These are phyloP conservation scores for Neurospora tetrasperma DNA, from an alignment of 495 filamentous ascomycete species.

Conservation along the genomic window DNA sequence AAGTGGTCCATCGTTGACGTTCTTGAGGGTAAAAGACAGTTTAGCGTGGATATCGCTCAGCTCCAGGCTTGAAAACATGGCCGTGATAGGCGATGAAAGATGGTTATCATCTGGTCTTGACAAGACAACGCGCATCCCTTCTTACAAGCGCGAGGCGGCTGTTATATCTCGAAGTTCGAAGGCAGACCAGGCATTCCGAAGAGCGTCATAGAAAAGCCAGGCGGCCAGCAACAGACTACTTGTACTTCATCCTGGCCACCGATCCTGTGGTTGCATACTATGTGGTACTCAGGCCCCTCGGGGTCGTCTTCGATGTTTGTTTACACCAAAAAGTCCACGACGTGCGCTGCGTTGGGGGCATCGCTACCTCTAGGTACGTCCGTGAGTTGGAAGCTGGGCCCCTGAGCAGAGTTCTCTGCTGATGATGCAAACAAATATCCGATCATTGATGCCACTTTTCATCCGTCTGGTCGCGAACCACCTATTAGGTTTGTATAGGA, in stretches of 20 bases:
- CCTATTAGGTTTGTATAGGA: too few species aligned
- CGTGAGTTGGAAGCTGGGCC: too few species aligned
- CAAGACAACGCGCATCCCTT: background rate
- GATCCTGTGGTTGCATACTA: too few species aligned
- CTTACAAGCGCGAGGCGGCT: background rate
- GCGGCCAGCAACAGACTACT: background rate
- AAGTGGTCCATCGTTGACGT: background rate
- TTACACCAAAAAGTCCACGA: too few species aligned
- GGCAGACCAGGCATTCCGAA: background rate
- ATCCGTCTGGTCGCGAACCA: too few species aligned
- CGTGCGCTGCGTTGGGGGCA: too few species aligned
- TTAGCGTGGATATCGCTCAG: background rate
- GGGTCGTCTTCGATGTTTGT: too few species aligned
- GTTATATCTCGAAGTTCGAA: background rate
- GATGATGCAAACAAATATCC: too few species aligned
- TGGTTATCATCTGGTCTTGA: background rate
- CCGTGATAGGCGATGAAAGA: background rate
- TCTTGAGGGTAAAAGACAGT: fast-evolving
- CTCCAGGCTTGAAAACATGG: background rate
- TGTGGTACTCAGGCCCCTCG: too few species aligned
- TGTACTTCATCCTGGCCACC: background rate
- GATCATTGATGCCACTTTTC: too few species aligned
- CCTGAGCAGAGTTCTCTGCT: too few species aligned
- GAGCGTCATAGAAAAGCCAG: background rate
- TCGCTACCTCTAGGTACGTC: too few species aligned